Evolutionary conservation across 2,329 filamentous ascomycete species (phyloP).

Genomic region (Aspergillus pseudoterreus): DNA sequence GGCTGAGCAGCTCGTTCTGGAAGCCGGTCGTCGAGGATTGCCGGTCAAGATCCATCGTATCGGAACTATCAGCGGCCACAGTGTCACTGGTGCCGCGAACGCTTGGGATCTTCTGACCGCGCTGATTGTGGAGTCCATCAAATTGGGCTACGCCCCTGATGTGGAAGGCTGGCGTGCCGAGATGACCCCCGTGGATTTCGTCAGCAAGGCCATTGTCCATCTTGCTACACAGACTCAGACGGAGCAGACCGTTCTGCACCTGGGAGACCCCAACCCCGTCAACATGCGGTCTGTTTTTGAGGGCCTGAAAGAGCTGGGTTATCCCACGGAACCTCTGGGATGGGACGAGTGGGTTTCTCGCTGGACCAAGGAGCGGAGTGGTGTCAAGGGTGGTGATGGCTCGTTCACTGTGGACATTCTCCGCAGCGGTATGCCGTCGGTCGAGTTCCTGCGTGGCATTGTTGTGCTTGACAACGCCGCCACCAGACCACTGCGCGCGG

Average conservation of each 20-base stretch:
- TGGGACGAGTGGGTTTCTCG: conserved; percentile 73
- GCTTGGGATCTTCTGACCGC: conserved; percentile 75
- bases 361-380: conserved; percentile 68
- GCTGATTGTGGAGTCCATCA: conserved; percentile 71
- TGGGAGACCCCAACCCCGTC: conserved; percentile 69
- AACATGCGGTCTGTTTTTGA: conserved; percentile 64
- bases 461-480: conserved; percentile 69
- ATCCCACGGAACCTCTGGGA: conserved; percentile 60
- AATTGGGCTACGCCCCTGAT: conserved; percentile 66
- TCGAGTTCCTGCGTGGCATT: conserved; percentile 66
- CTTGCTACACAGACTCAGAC: conserved; percentile 62
- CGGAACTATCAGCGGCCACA: conserved; percentile 77
- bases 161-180: conserved; percentile 73
- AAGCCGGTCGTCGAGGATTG: conserved; percentile 65
- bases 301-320: conserved; percentile 63
- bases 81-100: conserved; percentile 69
- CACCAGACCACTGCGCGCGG: conserved; percentile 58
- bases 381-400: conserved; percentile 62
- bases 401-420: conserved; percentile 76
- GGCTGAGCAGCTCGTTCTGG: conserved; percentile 68
- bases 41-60: conserved; percentile 69
- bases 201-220: conserved; percentile 69
- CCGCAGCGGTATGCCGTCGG: conserved; percentile 73
- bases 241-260: conserved; percentile 66
- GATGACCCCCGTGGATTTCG: conserved; percentile 82